Evolutionary conservation across 2,329 filamentous ascomycete species (phyloP), one percentile per base, ranked within the genome.

Genomic region (Chaetomium sp.): DNA sequence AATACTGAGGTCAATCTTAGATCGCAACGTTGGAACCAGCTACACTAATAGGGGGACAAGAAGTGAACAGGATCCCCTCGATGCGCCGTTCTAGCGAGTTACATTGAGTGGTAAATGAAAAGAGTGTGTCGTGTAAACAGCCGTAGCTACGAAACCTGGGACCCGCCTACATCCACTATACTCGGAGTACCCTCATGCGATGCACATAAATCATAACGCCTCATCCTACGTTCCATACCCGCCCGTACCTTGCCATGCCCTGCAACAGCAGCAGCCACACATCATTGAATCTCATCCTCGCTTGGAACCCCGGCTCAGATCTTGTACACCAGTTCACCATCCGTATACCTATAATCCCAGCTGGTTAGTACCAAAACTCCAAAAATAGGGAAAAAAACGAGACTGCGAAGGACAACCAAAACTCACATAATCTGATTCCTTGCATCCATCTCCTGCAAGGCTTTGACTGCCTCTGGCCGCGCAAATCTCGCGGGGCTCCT

Each of bases 381-480:
- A 44, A 55, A 61, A 48, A 41, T 19, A 32, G 34, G 19, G n/a
- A 38, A 11, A 4, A 11, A 52, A 32, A 11, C 7, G 8, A 11
- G 38, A 27, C 27, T 7, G 10, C 7, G 6, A 33, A 12, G 6
- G 40, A 12, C 11, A n/a, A 12, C 8, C 37, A 40, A 33, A 54
- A 84, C 88, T 81, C 76, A 92, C 91, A 99, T 99, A 68, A 99
- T 85, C 75, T 92, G 86, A 70, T 96, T 96, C 64, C 80, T 77
- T 61, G 88, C 85, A 65, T 89, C 86, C 82, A 99, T 85, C 68
- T 80, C 84, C 71, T 83, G 82, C 55, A 99, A 75, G 45, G 90
- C 91, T 70, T 86, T 81, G 56, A 87, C 74, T 0, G 88, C 89
- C 72, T 99, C 94, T 0, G 75, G 76, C 40, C 79, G 79, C 33